Base-by-base conservation (phyloP, 495 filamentous ascomycete species). In the Eremomyces bilateralis region DNA sequence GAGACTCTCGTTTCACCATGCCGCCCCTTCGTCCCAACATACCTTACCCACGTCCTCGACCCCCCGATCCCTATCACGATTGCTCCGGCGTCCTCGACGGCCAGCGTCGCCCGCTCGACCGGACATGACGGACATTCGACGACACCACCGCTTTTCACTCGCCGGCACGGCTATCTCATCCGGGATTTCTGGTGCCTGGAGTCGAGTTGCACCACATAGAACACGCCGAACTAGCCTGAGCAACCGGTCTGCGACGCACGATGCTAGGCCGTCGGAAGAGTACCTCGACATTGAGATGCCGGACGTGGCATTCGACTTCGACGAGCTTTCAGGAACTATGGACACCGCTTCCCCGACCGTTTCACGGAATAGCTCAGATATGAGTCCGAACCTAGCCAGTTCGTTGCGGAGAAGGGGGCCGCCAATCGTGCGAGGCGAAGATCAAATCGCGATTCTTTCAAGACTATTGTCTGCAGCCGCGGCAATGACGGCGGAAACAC, bases 371-470 rank as follows among this genome's bases (percentile, higher is more conserved):
- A 56, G 17, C 42, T 51, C 15, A n/a, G n/a, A n/a, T n/a, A n/a
- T n/a, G n/a, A n/a, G n/a, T n/a, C n/a, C n/a, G n/a, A 51, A 47
- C 24, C 44, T 58, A 46, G 45, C 53, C 17, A 53, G 43, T 33
- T 44, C 42, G 2, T 31, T 58, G n/a, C 45, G 54, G n/a, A 38
- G 54, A 31, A 31, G 52, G 33, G 35, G 56, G n/a, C 53, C 53
- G 15, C 54, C 56, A 5, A 41, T 46, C 8, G 34, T 42, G 31
- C 31, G 37, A 15, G 48, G 47, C 12, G 58, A 61, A 32, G 57
- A 61, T 41, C 57, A 61, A 37, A 55, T 55, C 10, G 53, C 48
- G 6, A 50, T 57, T 50, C 44, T 61, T 15, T 56, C 55, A 22
- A 43, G 58, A 5, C 43, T 60, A 19, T 46, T 61, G 4, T 61